Percentiles rank a stretch among this genome's conserved stretches.
Evolutionary conservation across 2,329 filamentous ascomycete species (phyloP).

Genomic region (Ophiostoma sp.): DNA sequence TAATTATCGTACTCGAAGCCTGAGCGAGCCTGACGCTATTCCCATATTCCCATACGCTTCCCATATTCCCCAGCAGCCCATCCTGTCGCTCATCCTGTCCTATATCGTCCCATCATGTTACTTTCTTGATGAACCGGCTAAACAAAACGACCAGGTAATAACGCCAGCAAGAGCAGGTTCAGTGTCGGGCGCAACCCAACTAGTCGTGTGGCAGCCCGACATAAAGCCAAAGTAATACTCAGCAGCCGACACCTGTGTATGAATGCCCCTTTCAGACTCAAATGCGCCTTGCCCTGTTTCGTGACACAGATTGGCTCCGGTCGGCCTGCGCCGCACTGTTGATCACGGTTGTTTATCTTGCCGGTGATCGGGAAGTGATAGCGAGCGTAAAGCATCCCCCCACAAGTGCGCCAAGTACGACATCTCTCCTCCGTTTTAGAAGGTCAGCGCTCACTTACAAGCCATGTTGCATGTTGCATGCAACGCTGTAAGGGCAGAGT

Average conservation of each 20-base stretch:
- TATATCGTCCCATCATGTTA: not conserved
- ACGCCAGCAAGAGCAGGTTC: not conserved
- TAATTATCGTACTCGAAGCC: no score
- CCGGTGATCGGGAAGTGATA: constrained; percentile 17
- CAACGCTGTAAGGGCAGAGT: not conserved
- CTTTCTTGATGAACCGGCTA: not conserved
- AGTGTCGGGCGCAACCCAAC: not conserved
- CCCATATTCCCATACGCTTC: not conserved
- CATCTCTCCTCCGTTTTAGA: not conserved
- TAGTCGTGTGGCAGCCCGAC: not conserved
- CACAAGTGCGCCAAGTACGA: not conserved
- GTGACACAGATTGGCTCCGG: not conserved
- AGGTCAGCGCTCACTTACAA: not conserved
- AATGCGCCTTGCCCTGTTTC: not conserved
- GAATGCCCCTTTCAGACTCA: not conserved
- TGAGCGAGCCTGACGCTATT: not conserved
- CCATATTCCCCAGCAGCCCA: not conserved
- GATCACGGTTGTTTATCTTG: constrained; percentile 8
- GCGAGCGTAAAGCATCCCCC: constrained; percentile 7
- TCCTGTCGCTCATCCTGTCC: not conserved
- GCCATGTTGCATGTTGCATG: not conserved
- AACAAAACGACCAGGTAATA: not conserved
- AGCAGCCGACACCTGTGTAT: not conserved
- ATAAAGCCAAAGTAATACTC: not conserved
- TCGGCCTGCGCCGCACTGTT: not conserved